Evolutionary conservation across 164 flowering plant species (phyloP).

Genomic region (Dillenia turbinata): DNA sequence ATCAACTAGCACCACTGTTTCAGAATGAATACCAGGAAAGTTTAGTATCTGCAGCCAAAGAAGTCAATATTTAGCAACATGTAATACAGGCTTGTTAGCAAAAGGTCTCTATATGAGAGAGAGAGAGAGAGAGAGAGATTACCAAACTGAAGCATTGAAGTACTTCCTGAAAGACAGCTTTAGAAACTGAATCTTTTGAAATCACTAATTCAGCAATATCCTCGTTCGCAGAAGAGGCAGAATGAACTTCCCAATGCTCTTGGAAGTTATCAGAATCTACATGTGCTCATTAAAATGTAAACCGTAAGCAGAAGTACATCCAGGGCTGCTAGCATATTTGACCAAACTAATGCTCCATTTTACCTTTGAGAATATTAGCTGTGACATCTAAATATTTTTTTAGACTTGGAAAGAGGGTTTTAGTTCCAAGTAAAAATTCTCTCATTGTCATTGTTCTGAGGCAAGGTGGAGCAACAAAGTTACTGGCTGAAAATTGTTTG

Average conservation of each 20-base stretch:
- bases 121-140: background rate
- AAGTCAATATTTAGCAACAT: background rate
- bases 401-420: constrained; percentile 46
- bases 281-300: constrained; percentile 2
- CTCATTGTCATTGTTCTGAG: constrained; percentile 25
- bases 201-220: constrained; percentile 28
- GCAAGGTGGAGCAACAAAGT: constrained; percentile 31
- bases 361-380: constrained; percentile 47
- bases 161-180: constrained; percentile 46
- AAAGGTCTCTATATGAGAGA: background rate
- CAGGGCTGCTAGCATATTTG: background rate
- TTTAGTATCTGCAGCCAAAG: constrained; percentile 44
- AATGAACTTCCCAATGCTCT: constrained; percentile 61
- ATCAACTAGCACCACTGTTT: constrained; percentile 36
- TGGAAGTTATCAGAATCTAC: constrained; percentile 55
- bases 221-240: constrained; percentile 57
- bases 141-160: constrained; percentile 68
- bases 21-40: constrained; percentile 40
- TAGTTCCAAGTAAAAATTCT: constrained; percentile 41
- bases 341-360: background rate
- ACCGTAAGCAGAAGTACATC: background rate
- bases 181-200: constrained; percentile 38
- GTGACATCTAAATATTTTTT: constrained; percentile 52
- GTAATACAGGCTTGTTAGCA: background rate
- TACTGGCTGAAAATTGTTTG: constrained; percentile 31